Conservation (phyloP, 306 rosid species). For the Quercus ilex region DNA sequence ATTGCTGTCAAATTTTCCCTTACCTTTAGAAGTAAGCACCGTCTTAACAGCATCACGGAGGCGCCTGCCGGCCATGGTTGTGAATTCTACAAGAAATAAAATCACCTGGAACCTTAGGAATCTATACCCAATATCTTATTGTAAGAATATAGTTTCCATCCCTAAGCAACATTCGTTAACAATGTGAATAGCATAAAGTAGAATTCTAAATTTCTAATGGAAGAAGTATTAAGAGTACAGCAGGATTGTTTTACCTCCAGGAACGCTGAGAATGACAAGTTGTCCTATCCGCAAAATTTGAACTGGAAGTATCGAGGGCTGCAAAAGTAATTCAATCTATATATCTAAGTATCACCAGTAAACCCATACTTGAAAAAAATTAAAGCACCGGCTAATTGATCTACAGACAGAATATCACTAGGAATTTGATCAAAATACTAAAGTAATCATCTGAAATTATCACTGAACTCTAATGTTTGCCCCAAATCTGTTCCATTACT, state of each 20-base stretch:
- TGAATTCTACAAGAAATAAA: slow-evolving; percentile 50
- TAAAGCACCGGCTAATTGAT: not conserved
- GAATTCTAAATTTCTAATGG: not conserved
- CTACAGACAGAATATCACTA: not conserved
- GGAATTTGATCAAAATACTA: not conserved
- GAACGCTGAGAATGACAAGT: slow-evolving; percentile 68
- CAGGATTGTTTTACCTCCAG: slow-evolving; percentile 57
- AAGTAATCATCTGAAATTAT: not conserved
- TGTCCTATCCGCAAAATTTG: slow-evolving; percentile 85
- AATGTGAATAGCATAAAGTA: not conserved
- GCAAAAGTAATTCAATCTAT: slow-evolving; percentile 24
- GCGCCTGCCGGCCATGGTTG: slow-evolving; percentile 94
- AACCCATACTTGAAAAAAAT: not conserved
- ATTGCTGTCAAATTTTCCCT: slow-evolving; percentile 36
- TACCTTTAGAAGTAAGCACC: slow-evolving; percentile 32
- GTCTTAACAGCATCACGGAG: slow-evolving; percentile 83
- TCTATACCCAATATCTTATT: not conserved
- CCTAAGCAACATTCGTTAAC: not conserved
- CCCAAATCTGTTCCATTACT: not conserved
- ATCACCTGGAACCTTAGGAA: not conserved
- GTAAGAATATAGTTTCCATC: not conserved
- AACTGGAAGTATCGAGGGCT: slow-evolving; percentile 94
- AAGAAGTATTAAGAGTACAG: not conserved
- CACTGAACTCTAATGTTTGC: not conserved
- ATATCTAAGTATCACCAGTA: not conserved